phyloP scores from a whole-genome alignment of 768 basidiomycete species.

The Austroboletus eburneus region DNA sequence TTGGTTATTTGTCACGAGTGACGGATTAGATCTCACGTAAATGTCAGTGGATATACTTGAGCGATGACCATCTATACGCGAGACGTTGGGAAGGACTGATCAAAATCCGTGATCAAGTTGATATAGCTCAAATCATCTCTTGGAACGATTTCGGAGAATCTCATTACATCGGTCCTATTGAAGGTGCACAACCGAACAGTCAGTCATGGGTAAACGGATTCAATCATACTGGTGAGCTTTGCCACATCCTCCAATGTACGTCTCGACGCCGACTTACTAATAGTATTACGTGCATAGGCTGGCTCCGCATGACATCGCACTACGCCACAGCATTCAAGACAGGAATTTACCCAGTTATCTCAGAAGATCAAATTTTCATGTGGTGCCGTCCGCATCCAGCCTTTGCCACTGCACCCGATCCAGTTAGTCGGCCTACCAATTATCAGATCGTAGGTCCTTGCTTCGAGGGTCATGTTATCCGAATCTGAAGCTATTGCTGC shows the following conservation, averaged over 20 bases:
- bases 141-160: constrained; percentile 80
- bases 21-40: constrained; percentile 1
- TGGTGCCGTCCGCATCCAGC: constrained; percentile 66
- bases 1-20: background rate
- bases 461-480: background rate
- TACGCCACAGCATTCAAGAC: constrained; percentile 72
- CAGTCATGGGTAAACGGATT: constrained; percentile 70
- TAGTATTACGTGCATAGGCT: constrained; percentile 47
- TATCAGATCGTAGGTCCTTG: constrained; percentile 47
- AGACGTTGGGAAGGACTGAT: constrained; percentile 68
- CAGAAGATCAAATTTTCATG: constrained; percentile 60
- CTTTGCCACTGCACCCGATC: constrained; percentile 49
- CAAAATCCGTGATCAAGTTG: constrained; percentile 47
- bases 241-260: constrained; percentile 1
- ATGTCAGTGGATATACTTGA: constrained; percentile 57
- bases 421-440: constrained; percentile 52
- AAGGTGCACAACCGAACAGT: constrained; percentile 64
- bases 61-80: constrained; percentile 64
- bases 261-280: background rate
- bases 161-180: constrained; percentile 75
- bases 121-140: constrained; percentile 56
- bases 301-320: constrained; percentile 64
- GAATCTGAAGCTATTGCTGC: constrained; percentile 1
- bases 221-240: constrained; percentile 41
- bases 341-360: constrained; percentile 53